Base-by-base conservation (phyloP, 495 filamentous ascomycete species). In the Annulohypoxylon bovei region DNA sequence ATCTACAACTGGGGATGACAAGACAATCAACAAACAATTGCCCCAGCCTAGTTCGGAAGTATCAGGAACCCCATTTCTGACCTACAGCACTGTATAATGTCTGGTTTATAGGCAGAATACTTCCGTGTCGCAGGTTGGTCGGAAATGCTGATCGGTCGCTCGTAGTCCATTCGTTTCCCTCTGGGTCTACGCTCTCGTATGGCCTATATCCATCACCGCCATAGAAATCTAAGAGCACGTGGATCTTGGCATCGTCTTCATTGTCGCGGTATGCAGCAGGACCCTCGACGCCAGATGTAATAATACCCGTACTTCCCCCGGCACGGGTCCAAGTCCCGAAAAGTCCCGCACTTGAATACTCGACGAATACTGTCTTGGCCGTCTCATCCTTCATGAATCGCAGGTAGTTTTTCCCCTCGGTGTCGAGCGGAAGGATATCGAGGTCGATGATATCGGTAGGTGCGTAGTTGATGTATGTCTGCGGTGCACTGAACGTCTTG, bases 331-430 rank as follows among this genome's bases (percentile, higher is more conserved):
- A 86, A n/a, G 74, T 81, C 0, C 84, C 84, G 62, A 86, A 86
- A 1, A 87, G 74, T 1, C 84, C 84, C 0, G 69, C 80, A 0
- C 79, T 72, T 6, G 80, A 81, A 18, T 79, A 77, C 59, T 87
- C 83, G 46, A 77, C 74, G 67, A 85, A 87, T 27, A 86, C 84
- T 3, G 79, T 84, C 60, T 84, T 86, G 6, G 74, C 75, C 1
- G 82, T 77, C 62, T 87, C 84, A 75, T 87, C 83, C 58, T 86
- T 87, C 79, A 86, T 82, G 67, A 86, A 87, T 12, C 84, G 77
- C 22, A 84, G 67, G 47, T 82, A 85, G 54, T 66, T 77, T 39
- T 76, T 65, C 4, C 71, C 63, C 46, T 76, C 70, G 6, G 54
- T 75, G 32, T 73, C 73, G 22, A 82, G 67, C 0, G 81, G 77